Conservation (phyloP, 2,329 filamentous ascomycete species). For the Corinectria fuckeliana region DNA sequence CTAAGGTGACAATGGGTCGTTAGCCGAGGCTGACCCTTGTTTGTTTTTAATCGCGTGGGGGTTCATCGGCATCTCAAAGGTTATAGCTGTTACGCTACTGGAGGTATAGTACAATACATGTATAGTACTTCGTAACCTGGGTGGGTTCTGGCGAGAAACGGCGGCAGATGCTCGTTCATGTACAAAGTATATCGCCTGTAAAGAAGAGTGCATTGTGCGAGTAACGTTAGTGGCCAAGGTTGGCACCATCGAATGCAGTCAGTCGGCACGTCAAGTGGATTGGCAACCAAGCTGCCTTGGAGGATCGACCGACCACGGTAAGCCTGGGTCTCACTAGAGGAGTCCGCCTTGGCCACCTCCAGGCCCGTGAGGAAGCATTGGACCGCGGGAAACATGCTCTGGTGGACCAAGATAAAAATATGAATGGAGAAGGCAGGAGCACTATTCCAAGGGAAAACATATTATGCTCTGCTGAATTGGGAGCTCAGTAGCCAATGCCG, state of each 20-base stretch:
- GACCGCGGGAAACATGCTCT: conserved; percentile 31
- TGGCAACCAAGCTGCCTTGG: conserved; percentile 21
- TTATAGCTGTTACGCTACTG: conserved; percentile 10
- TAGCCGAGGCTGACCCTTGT: conserved; percentile 21
- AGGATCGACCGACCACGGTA: conserved; percentile 36
- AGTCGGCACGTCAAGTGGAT: conserved; percentile 23
- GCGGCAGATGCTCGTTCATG: conserved; percentile 7
- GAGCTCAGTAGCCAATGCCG: conserved; percentile 3
- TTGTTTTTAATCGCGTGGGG: conserved; percentile 28
- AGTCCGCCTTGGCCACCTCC: conserved; percentile 29
- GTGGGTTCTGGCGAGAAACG: conserved; percentile 5
- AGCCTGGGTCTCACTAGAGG: conserved; percentile 33
- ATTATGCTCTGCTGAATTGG: not conserved
- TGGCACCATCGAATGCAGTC: conserved; percentile 22
- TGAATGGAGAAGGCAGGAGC: conserved; percentile 30
- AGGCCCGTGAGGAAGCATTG: conserved; percentile 33
- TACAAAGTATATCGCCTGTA: not conserved
- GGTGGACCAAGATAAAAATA: conserved; percentile 27
- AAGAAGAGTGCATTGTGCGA: not conserved
- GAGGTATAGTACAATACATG: not conserved
- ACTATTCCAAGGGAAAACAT: not conserved
- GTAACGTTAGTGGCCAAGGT: conserved; percentile 16
- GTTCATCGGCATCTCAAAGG: conserved; percentile 12
- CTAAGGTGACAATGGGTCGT: conserved; percentile 10
- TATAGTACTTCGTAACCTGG: not conserved